These are phyloP conservation scores for Xylariaceae sp. DNA, from an alignment of 2,329 filamentous ascomycete species.

Conservation along the genomic window DNA sequence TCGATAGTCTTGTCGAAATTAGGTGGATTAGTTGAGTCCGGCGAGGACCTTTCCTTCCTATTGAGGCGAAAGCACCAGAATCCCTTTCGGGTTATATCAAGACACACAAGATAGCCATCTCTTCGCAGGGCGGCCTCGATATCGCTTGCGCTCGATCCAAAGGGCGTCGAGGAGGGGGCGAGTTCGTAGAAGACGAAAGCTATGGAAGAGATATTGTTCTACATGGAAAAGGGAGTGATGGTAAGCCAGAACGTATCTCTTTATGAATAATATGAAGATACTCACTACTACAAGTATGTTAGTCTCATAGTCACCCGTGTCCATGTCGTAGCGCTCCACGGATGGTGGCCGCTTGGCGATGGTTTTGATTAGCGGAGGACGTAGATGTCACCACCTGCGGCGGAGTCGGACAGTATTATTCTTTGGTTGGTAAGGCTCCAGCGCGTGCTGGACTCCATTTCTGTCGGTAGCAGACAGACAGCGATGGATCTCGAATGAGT, in stretches of 20 bases:
- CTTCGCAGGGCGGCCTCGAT: constrained; percentile 49
- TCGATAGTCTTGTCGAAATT: constrained; percentile 40
- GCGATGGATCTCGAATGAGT: not conserved
- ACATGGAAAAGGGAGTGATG: constrained; percentile 1
- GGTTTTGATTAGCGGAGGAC: constrained; percentile 17
- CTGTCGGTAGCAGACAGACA: too few relatives aligned
- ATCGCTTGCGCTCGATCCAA: constrained; percentile 46
- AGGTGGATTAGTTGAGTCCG: constrained; percentile 18
- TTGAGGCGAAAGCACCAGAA: constrained; percentile 54
- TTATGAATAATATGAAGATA: constrained; percentile 10
- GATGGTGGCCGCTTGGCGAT: constrained; percentile 14
- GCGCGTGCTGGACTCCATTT: constrained; percentile 31
- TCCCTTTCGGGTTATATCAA: constrained; percentile 46
- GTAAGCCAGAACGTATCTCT: constrained; percentile 12
- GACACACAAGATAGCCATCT: constrained; percentile 51
- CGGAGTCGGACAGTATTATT: constrained; percentile 14
- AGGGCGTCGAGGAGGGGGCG: constrained; percentile 38
- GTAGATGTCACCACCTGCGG: constrained; percentile 5
- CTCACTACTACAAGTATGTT: constrained; percentile 57
- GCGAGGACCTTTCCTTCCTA: constrained; percentile 37
- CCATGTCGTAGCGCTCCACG: constrained; percentile 48
- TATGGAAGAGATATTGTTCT: constrained; percentile 57
- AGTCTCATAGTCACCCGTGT: constrained; percentile 60
- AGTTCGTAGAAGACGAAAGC: constrained; percentile 54
- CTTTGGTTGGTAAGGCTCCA: constrained; percentile 25